Evolutionary conservation across 108 stramenopile species (phyloP), one percentile per base, ranked within the genome.

Genomic region (Skeletonema potamos): DNA sequence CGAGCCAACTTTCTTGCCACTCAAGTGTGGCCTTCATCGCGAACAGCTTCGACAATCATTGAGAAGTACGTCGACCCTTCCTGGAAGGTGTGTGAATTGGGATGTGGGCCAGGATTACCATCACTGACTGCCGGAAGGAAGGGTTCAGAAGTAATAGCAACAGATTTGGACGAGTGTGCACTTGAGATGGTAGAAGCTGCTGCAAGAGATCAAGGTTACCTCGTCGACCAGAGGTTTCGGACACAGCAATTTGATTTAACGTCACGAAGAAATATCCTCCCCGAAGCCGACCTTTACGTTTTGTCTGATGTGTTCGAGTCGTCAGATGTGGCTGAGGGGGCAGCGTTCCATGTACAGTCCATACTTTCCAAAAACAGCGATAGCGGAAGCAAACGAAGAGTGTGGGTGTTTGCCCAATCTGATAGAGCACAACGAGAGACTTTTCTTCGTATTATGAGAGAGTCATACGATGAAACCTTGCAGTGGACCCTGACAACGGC

Each of bases 21-120:
- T 4, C 91, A 92, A 74, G 91, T 92, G 20, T 92, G 91, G 91
- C 91, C 91, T 9, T 87, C 91, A 10, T 85, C 91, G 1, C 82
- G 91, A 27, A 73, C 64, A 13, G 91, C 91, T 30, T 69, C 88
- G 6, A 36, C 27, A 1, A 39, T 78, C 18, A 55, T 91, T 8
- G 72, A 86, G 44, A n/a, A 67, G 17, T 43, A 76, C 33, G 28
- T 73, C 10, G 77, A 78, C 34, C 62, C 65, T 10, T 70, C 67
- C 7, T 78, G 80, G 85, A 84, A 63, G 15, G 68, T 91, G 5
- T 85, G 86, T 44, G 92, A 90, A 66, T 73, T 93, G 32, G 92
- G 92, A 46, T 93, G 89, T 62, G 92, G 92, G 24, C 86, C 89
- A 9, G 92, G 87, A 44, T 61, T 93, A 30, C 87, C 87, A 9